Conservation (phyloP, 176 grass and related monocot genomes). For the Raddia guianensis region DNA sequence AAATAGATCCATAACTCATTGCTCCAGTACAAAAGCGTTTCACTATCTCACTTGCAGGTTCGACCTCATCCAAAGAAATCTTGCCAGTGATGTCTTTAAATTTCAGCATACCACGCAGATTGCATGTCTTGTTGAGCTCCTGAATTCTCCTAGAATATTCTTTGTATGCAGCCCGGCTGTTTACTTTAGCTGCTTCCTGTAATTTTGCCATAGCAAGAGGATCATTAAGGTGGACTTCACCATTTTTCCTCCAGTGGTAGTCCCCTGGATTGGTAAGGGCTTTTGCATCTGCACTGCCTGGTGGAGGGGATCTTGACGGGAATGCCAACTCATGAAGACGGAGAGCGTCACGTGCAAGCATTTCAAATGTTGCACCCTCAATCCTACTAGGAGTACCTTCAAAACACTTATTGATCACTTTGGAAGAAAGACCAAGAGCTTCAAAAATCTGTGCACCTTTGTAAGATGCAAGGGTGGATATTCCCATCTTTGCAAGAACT, state of each 20-base stretch:
- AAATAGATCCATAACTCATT: constrained; percentile 99
- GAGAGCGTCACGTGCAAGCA: constrained; percentile 89
- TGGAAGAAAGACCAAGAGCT: constrained; percentile 85
- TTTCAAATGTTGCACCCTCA: constrained; percentile 92
- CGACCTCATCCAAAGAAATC: constrained; percentile 87
- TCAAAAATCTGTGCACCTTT: constrained; percentile 99
- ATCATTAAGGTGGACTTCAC: constrained; percentile 94
- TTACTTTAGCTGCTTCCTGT: constrained; percentile 91
- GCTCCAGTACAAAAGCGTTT: constrained; percentile 94
- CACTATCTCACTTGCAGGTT: constrained; percentile 90
- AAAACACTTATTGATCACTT: constrained; percentile 92
- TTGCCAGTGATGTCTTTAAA: constrained; percentile 74
- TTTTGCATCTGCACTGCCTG: constrained; percentile 81
- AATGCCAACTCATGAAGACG: constrained; percentile 90
- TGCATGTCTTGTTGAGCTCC: constrained; percentile 95
- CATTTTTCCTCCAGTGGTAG: constrained; percentile 98
- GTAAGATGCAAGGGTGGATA: constrained; percentile 98
- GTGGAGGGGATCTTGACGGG: constrained; percentile 71
- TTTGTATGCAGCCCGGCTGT: constrained; percentile 89
- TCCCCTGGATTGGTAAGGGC: constrained; percentile 90
- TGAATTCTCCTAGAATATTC: constrained; percentile 93
- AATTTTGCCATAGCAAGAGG: constrained; percentile 96
- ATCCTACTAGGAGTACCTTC: constrained; percentile 90
- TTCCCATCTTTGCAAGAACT: constrained; percentile 99
- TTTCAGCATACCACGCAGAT: constrained; percentile 93